phyloP scores from a whole-genome alignment of 2,329 filamentous ascomycete species.

The Sarocladium strictum region DNA sequence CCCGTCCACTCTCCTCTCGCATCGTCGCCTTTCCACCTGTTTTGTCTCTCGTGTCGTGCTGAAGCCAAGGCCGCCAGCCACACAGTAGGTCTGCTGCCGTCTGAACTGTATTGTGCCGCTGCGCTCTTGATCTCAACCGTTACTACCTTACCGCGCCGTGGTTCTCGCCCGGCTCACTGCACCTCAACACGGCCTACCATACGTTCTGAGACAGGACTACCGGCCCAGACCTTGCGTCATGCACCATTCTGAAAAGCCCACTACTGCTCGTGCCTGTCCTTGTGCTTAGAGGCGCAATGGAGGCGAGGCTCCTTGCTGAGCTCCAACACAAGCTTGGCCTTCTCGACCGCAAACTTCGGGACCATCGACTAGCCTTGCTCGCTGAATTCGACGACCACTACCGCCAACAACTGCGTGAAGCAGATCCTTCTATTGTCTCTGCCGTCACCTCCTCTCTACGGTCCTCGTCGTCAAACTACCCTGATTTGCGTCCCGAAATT shows the following conservation, averaged over 20 bases:
- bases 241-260: not conserved
- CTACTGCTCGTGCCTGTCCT: not conserved
- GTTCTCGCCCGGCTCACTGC: not conserved
- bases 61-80: conserved; percentile 5
- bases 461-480: conserved; percentile 34
- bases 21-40: not conserved
- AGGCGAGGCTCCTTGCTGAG: conserved; percentile 42
- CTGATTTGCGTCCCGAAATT: conserved; percentile 29
- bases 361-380: conserved; percentile 51
- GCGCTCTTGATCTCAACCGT: not conserved
- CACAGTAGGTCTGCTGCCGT: not conserved
- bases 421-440: conserved; percentile 39
- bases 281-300: conserved; percentile 23
- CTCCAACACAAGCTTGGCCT: conserved; percentile 48
- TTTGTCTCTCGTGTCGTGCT: conserved; percentile 3
- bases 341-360: conserved; percentile 50
- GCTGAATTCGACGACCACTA: conserved; percentile 51
- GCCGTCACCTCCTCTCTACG: conserved; percentile 41
- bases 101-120: conserved; percentile 1
- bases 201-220: conserved; percentile 1
- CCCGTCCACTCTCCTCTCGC: not conserved
- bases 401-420: conserved; percentile 41
- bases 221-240: conserved; percentile 4
- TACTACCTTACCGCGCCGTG: not conserved
- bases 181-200: not conserved